phyloP scores from a whole-genome alignment of 2,329 filamentous ascomycete species.

The Phaeosphaeria sp. region DNA sequence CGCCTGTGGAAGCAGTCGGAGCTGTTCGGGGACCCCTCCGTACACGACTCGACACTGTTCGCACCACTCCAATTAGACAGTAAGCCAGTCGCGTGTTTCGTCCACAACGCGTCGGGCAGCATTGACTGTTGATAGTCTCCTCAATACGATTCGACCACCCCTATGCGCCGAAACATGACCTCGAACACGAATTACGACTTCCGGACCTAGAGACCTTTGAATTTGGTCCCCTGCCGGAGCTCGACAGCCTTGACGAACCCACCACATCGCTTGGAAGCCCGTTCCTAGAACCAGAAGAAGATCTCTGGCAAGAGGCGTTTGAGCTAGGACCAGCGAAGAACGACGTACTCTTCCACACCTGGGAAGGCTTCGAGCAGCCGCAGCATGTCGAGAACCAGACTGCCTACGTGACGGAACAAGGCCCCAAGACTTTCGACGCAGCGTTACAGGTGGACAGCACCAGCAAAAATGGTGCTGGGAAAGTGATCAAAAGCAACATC shows the following conservation, averaged over 20 bases:
- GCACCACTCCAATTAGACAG: conserved; percentile 45
- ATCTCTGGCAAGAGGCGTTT: conserved; percentile 50
- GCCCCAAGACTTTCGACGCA: conserved; percentile 70
- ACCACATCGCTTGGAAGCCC: conserved; percentile 35
- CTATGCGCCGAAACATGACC: conserved; percentile 45
- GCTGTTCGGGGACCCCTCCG: conserved; percentile 43
- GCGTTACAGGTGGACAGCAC: conserved; percentile 53
- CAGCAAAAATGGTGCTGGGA: conserved; percentile 49
- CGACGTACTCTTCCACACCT: conserved; percentile 62
- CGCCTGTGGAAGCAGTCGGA: conserved; percentile 66
- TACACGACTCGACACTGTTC: conserved; percentile 40
- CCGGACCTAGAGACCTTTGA: conserved; percentile 49
- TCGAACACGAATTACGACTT: conserved; percentile 45
- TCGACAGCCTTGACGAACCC: conserved; percentile 42
- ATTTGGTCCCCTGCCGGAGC: conserved; percentile 48
- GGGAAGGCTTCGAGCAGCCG: conserved; percentile 68
- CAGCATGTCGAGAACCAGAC: conserved; percentile 52
- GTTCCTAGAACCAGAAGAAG: conserved; percentile 35
- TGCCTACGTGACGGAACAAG: conserved; percentile 72
- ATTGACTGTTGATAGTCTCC: conserved; percentile 40
- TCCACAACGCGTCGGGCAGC: conserved; percentile 28
- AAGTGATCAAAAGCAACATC: conserved; percentile 47
- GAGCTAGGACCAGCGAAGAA: conserved; percentile 42
- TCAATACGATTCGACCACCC: conserved; percentile 48
- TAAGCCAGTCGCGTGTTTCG: conserved; percentile 36